Percentiles rank a stretch among this genome's conserved stretches.
Conservation (phyloP, 768 basidiomycete genomes). For the Boletus patriciae region DNA sequence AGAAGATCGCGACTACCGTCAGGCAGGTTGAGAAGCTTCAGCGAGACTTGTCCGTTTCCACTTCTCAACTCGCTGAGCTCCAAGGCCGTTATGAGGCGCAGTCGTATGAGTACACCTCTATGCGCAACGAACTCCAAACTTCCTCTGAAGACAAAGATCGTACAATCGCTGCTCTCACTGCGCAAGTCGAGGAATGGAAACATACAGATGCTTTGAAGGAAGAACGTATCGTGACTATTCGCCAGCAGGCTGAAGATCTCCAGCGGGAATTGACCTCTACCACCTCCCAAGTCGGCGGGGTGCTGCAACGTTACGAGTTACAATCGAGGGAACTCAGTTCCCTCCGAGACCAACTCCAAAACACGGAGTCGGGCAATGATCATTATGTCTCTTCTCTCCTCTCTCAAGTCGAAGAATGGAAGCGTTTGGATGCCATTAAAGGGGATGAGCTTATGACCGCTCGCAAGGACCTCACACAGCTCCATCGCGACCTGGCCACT, state of each 20-base stretch:
- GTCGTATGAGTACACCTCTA: neutral
- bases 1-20: neutral
- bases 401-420: constrained; percentile 2
- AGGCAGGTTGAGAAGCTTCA: constrained; percentile 1
- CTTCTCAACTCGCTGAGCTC: neutral
- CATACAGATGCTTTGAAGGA: neutral
- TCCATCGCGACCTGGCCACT: neutral
- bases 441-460: neutral
- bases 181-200: neutral
- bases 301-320: neutral
- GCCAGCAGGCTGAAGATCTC: neutral
- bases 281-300: neutral
- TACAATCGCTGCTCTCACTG: neutral
- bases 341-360: neutral
- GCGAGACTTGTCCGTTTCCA: neutral
- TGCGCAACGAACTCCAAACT: neutral
- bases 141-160: neutral
- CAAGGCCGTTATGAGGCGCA: neutral
- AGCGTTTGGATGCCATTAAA: neutral
- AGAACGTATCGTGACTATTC: neutral
- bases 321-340: neutral
- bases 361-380: neutral
- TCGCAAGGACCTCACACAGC: neutral
- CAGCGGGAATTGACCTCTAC: neutral
- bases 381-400: neutral